Percentiles rank a stretch among this genome's conserved stretches.
Conservation (phyloP, 2,329 filamentous ascomycete species). For the Nemania sp. region DNA sequence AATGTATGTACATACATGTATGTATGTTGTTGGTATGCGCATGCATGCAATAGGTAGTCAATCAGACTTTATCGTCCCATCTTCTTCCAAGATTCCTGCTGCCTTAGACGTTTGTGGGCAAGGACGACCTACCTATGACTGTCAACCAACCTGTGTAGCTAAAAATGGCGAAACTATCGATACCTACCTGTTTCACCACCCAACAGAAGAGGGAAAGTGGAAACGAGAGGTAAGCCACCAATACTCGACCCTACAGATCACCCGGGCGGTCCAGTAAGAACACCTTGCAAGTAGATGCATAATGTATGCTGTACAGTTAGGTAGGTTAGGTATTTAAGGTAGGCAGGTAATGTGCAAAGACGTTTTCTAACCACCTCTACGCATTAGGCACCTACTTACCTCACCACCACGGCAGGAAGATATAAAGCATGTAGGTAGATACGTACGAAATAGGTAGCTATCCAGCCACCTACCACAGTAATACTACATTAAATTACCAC, state of each 20-base stretch:
- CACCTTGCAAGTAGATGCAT: neutral
- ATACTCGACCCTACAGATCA: slow-evolving; percentile 21
- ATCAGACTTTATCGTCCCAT: no score
- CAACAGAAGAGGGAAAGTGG: slow-evolving; percentile 32
- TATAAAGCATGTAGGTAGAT: neutral
- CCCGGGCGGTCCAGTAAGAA: neutral
- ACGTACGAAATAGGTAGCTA: neutral
- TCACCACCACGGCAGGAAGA: neutral
- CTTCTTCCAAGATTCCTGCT: slow-evolving; percentile 1
- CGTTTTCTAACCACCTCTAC: no score
- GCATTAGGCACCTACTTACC: neutral
- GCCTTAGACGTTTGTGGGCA: neutral
- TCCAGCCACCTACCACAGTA: neutral
- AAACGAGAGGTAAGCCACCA: slow-evolving; percentile 30
- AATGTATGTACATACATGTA: no score
- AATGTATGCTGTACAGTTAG: no score
- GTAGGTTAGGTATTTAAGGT: neutral
- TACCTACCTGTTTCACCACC: slow-evolving; percentile 17
- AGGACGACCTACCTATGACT: neutral
- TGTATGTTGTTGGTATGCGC: no score
- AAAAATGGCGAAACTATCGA: neutral
- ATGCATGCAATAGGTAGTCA: no score
- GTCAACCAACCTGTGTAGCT: neutral
- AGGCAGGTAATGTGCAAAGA: neutral
- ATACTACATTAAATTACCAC: no score